A percentile compares a stretch with the other conserved stretches of the same genome.
Evolutionary conservation across 306 rosid species (phyloP).

Genomic region (Fragaria nilgerrensis): DNA sequence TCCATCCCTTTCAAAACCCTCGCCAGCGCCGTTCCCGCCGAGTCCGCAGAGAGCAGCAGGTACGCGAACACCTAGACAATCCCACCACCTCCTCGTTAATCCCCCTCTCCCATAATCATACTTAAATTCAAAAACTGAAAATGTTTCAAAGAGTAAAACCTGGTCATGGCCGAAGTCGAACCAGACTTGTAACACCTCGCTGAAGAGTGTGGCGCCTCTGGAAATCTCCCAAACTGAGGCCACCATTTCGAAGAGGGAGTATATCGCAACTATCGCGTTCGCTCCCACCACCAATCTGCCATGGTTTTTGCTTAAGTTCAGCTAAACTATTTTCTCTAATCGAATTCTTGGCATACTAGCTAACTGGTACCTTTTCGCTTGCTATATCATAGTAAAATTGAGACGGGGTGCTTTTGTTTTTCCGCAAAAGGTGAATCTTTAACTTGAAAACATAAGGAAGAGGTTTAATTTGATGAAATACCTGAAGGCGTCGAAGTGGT

Average conservation of each 20-base stretch:
- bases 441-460: background rate
- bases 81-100: constrained; percentile 8
- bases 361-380: background rate
- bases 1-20: constrained; percentile 45
- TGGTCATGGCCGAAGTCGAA: constrained; percentile 99
- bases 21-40: constrained; percentile 84
- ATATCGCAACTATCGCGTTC: constrained; percentile 71
- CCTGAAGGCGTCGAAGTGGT: constrained; percentile 93
- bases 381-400: background rate
- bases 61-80: constrained; percentile 80
- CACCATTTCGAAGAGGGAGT: constrained; percentile 81
- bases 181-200: constrained; percentile 88
- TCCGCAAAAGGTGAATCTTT: background rate
- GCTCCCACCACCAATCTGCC: constrained; percentile 86
- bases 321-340: background rate
- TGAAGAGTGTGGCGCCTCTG: constrained; percentile 73
- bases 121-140: background rate
- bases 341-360: no score
- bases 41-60: constrained; percentile 74
- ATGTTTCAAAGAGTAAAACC: constrained; percentile 30
- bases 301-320: background rate
- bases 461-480: background rate
- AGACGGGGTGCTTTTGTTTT: no score
- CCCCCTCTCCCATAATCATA: background rate
- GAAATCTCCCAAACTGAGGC: constrained; percentile 95